phyloP scores from a whole-genome alignment of 2,329 filamentous ascomycete genomes.

The Parastagonospora avenae region DNA sequence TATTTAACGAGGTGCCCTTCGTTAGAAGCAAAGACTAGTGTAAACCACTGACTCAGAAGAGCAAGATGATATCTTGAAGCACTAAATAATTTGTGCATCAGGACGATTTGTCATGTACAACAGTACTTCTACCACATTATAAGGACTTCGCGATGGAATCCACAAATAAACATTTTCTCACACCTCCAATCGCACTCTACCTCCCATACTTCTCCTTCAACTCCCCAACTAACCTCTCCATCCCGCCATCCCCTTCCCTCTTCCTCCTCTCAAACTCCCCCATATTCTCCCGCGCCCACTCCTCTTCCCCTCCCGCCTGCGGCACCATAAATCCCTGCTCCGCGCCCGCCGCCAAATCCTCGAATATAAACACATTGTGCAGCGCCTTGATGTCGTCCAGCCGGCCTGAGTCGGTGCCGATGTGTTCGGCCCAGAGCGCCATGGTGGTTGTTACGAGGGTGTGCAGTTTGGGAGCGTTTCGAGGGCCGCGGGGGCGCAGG shows the following conservation, averaged over 20 bases:
- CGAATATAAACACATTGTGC: conserved; percentile 33
- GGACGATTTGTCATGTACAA: too few species aligned
- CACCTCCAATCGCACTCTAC: background rate
- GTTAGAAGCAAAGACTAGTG: too few species aligned
- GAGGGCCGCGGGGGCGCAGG: conserved; percentile 21
- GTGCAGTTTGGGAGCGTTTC: conserved; percentile 12
- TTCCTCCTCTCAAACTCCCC: conserved; percentile 27
- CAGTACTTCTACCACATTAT: too few species aligned
- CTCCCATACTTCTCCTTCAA: background rate
- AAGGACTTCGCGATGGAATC: too few species aligned
- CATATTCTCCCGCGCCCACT: conserved; percentile 29
- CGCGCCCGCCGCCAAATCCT: conserved; percentile 30
- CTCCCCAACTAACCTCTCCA: conserved; percentile 24
- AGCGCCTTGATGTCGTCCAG: conserved; percentile 22
- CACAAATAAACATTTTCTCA: background rate
- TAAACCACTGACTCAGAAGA: too few species aligned
- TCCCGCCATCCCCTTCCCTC: conserved; percentile 24
- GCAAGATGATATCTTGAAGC: too few species aligned
- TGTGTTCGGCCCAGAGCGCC: conserved; percentile 24
- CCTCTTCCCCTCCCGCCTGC: conserved; percentile 26
- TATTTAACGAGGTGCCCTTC: too few species aligned
- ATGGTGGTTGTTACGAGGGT: conserved; percentile 14
- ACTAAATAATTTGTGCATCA: too few species aligned
- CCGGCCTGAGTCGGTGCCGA: conserved; percentile 7
- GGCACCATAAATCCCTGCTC: conserved; percentile 34